A percentile compares a stretch with the other conserved stretches of the same genome.
These are phyloP conservation scores for Cyamopsis tetragonoloba DNA, from an alignment of 306 rosid genomes.

Conservation along the genomic window DNA sequence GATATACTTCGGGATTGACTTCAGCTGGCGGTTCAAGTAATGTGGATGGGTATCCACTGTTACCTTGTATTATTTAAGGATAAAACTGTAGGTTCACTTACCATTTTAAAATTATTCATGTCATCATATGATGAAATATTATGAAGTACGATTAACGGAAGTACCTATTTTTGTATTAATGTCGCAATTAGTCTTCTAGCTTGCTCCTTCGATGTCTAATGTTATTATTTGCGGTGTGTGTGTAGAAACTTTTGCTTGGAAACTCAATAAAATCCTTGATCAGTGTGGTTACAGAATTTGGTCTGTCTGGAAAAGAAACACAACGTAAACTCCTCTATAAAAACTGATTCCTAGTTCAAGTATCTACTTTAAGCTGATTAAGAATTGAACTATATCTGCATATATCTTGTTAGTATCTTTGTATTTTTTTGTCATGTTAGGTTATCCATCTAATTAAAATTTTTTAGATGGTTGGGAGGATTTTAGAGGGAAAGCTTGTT, in stretches of 20 bases:
- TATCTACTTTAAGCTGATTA: not conserved
- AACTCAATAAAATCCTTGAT: not conserved
- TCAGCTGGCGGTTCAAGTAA: slow-evolving; percentile 61
- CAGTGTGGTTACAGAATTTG: not conserved
- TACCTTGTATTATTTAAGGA: slow-evolving; percentile 16
- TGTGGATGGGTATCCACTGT: slow-evolving; percentile 57
- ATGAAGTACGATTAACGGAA: not conserved
- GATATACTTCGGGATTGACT: slow-evolving; percentile 82
- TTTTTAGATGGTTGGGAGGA: not conserved
- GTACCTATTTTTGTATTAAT: not conserved
- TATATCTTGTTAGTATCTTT: not conserved
- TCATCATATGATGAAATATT: not conserved
- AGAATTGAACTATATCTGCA: not conserved
- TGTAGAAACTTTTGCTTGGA: not conserved
- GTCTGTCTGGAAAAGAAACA: not conserved
- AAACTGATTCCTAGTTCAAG: not conserved
- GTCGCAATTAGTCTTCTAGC: not conserved
- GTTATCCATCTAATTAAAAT: not conserved
- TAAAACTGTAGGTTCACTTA: slow-evolving; percentile 10
- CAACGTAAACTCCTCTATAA: not conserved
- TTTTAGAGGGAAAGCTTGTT: not conserved
- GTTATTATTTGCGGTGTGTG: not conserved
- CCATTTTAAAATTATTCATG: slow-evolving; percentile 2
- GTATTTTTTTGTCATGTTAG: not conserved
- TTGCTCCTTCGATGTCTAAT: slow-evolving; percentile 13